Evolutionary conservation across 129 eudicot species (phyloP).

Genomic region (Arctium minus): DNA sequence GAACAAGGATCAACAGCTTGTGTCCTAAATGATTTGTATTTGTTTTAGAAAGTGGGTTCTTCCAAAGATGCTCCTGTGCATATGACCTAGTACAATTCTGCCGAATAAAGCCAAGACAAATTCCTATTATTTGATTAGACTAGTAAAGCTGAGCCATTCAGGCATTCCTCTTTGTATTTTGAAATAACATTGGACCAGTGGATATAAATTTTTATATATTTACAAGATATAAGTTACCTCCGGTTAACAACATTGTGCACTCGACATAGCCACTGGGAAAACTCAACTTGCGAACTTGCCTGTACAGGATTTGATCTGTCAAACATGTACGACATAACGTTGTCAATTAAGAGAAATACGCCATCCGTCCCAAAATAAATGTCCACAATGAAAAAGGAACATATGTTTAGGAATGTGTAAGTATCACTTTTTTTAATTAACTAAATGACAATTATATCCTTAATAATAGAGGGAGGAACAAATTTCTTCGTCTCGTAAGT

Average conservation of each 20-base stretch:
- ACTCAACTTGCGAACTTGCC: constrained; percentile 81
- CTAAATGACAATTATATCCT: too few species aligned
- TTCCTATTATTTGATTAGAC: not conserved
- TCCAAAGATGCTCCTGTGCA: too few species aligned
- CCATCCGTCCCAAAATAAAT: not conserved
- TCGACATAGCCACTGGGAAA: constrained; percentile 91
- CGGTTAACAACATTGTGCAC: constrained; percentile 90
- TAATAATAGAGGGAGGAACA: too few species aligned
- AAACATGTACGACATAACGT: not conserved
- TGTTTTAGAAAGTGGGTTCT: too few species aligned
- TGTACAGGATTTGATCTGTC: constrained; percentile 81
- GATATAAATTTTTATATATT: not conserved
- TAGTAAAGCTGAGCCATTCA: not conserved
- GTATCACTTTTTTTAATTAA: too few species aligned
- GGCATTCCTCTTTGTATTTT: not conserved
- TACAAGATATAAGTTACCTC: constrained; percentile 41
- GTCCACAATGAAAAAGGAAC: too few species aligned
- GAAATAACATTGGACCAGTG: not conserved
- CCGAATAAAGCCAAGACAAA: not conserved
- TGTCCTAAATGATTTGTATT: too few species aligned
- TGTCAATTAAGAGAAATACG: not conserved
- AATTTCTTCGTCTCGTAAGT: too few species aligned
- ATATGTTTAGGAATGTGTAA: too few species aligned
- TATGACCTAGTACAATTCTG: too few species aligned
- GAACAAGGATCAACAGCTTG: too few species aligned